phyloP scores from a whole-genome alignment of 345 rosid genomes.

The Punica granatum region DNA sequence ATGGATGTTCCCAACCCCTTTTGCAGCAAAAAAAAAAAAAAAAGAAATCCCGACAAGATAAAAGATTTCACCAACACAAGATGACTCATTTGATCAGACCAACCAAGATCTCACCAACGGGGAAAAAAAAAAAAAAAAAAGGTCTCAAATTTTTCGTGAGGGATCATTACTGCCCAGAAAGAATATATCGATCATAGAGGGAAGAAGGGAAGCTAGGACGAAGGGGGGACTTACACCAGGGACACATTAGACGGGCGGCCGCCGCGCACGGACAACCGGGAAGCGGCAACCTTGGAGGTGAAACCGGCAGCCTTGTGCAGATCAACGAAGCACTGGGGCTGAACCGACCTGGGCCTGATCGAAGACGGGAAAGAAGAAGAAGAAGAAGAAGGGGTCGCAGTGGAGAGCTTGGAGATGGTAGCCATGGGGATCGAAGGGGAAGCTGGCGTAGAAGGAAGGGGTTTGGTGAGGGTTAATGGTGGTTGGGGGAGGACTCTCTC shows the following conservation, averaged over 20 bases:
- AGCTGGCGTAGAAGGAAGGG: not conserved
- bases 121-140: not conserved
- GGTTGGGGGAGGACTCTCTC: not conserved
- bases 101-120: too few species aligned
- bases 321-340: conserved; percentile 27
- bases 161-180: not conserved
- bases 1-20: too few species aligned
- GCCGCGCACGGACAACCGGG: conserved; percentile 33
- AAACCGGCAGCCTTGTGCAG: conserved; percentile 20
- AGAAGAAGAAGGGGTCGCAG: conserved; percentile 28
- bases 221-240: conserved; percentile 40
- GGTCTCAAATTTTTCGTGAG: not conserved
- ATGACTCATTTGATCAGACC: too few species aligned
- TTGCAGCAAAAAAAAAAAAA: too few species aligned
- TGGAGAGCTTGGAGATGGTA: conserved; percentile 69
- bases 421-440: conserved; percentile 34
- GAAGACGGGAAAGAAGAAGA: conserved; percentile 25
- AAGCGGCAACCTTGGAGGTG: conserved; percentile 37
- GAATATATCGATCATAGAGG: not conserved
- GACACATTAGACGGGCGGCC: conserved; percentile 26
- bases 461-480: conserved; percentile 10
- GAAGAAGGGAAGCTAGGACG: not conserved
- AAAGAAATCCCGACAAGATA: too few species aligned
- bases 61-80: too few species aligned
- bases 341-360: conserved; percentile 29